phyloP scores from a whole-genome alignment of 192 early-diverging fungal genomes.

The Backusella luteola region DNA sequence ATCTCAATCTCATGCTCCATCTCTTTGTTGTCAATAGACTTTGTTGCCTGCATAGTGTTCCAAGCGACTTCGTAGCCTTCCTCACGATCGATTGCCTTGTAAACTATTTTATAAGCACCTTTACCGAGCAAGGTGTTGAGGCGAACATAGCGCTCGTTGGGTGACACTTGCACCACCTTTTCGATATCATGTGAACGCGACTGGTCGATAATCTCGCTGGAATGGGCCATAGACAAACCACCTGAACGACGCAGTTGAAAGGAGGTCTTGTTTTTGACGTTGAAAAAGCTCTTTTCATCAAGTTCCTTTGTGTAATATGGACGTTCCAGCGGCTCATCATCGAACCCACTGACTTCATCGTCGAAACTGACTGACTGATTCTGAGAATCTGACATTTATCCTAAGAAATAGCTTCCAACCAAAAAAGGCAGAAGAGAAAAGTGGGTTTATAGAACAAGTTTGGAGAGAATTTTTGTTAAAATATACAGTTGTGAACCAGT shows the following conservation, averaged over 20 bases:
- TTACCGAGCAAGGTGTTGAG: slow-evolving; percentile 65
- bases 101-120: slow-evolving; percentile 85
- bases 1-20: slow-evolving; percentile 59
- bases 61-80: slow-evolving; percentile 89
- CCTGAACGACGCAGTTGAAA: slow-evolving; percentile 6
- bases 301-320: slow-evolving; percentile 1
- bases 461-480: slow-evolving; percentile 4
- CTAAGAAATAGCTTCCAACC: background rate
- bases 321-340: slow-evolving; percentile 10
- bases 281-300: background rate
- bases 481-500: slow-evolving; percentile 2
- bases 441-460: slow-evolving; percentile 4
- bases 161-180: slow-evolving; percentile 55
- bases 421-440: slow-evolving; percentile 8
- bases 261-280: background rate
- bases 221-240: background rate
- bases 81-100: slow-evolving; percentile 79
- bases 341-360: slow-evolving; percentile 2
- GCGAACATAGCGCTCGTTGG: slow-evolving; percentile 55
- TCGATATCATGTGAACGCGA: slow-evolving; percentile 49
- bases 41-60: slow-evolving; percentile 65
- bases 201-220: slow-evolving; percentile 50
- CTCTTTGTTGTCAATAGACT: slow-evolving; percentile 34
- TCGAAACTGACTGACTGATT: slow-evolving; percentile 11
- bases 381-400: slow-evolving; percentile 12